Conservation (phyloP, 768 basidiomycete genomes). For the Cytidiella melzeri region DNA sequence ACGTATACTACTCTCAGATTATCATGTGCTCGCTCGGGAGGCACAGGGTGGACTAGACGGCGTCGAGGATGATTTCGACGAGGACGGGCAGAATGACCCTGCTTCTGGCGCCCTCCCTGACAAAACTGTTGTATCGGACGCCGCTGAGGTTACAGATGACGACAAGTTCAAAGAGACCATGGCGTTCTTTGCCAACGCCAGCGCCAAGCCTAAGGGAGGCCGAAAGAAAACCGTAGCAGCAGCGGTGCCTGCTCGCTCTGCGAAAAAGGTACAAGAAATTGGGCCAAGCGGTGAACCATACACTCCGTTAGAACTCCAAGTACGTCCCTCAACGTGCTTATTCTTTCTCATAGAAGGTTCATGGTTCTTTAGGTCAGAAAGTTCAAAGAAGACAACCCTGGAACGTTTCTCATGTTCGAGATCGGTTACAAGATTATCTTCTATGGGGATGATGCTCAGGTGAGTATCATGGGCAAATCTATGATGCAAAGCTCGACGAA, state of each 20-base stretch:
- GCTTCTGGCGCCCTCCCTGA: too few species aligned
- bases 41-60: conserved; percentile 18
- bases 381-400: conserved; percentile 60
- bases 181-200: conserved; percentile 33
- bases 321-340: conserved; percentile 17
- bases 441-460: conserved; percentile 81
- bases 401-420: conserved; percentile 70
- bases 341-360: neutral
- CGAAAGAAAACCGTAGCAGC: conserved; percentile 16
- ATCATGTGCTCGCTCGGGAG: conserved; percentile 29
- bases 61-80: conserved; percentile 21
- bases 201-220: conserved; percentile 28
- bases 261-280: conserved; percentile 37
- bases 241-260: conserved; percentile 6
- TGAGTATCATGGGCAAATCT: conserved; percentile 18
- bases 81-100: conserved; percentile 2
- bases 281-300: conserved; percentile 69
- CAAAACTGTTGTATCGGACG: neutral
- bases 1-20: conserved; percentile 44
- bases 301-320: conserved; percentile 75
- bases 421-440: conserved; percentile 83
- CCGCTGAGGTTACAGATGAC: neutral
- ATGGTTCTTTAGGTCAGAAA: conserved; percentile 18
- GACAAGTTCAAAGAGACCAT: conserved; percentile 26
- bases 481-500: neutral